Base-by-base conservation (phyloP, 176 grass and related monocot species). In the Canna indica region DNA sequence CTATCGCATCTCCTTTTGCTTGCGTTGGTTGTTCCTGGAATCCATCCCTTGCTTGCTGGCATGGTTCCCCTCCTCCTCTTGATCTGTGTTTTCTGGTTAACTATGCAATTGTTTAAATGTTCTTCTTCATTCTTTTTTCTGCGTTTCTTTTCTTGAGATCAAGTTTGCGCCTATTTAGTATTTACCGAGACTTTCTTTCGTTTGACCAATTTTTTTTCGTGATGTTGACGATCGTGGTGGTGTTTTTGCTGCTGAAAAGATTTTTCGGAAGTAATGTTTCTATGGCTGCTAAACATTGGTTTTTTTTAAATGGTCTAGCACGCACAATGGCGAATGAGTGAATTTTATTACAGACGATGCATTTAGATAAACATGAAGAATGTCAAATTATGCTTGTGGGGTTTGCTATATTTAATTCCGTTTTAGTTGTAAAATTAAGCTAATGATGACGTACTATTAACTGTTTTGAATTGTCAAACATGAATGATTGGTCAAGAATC, bases 221-320 rank as follows among this genome's bases (percentile, higher is more conserved):
- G 14, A 66, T 39, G 34, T 24, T 66, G 34, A 38, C 33, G 33
- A 66, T 39, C 35, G 15, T 66, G 11, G 63, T 66, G 63, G 63
- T n/a, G 63, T 22, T 38, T 36, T 38, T 38, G 22, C 33, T 66
- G 63, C 34, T 66, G 16, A 39, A n/a, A 38, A 66, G 18, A 7
- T 24, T 66, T 24, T 66, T 33, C 63, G 10, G 34, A 66, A n/a
- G 63, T 66, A 66, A 66, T 66, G 33, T 5, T 64, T 36, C 12
- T 38, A 36, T n/a, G 63, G 33, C 33, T 66, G 18, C 25, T 6
- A 10, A 39, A 14, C 24, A 66, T 66, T 28, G 17, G 3, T 38
- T 66, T 38, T 54, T 7, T 3, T 66, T 24, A 7, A 66, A 39
- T 66, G 63, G 11, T 22, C 11, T 39, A 39, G 25, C 12, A 13